Evolutionary conservation across 148 eudicot genomes (phyloP).

Genomic region (Fagopyrum homotropicum): DNA sequence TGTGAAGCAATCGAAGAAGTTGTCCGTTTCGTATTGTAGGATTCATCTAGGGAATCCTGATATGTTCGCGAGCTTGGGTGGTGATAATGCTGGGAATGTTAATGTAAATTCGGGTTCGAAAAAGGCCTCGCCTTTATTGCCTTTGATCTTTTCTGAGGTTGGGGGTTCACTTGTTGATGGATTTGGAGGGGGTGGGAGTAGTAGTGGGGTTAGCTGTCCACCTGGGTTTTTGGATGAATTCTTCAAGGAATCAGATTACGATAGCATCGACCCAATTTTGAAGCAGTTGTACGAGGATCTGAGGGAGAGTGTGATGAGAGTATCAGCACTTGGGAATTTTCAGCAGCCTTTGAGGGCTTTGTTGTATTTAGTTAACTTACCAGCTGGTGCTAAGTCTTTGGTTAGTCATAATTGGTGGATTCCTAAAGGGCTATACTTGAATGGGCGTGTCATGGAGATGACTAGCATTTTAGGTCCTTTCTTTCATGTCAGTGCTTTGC

Average conservation of each 20-base stretch:
- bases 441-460: conserved; percentile 87
- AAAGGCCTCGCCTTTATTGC: conserved; percentile 54
- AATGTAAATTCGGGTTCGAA: conserved; percentile 15
- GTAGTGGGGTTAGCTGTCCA: conserved; percentile 38
- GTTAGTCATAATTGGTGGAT: conserved; percentile 94
- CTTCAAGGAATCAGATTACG: conserved; percentile 68
- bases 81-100: conserved; percentile 4
- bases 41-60: conserved; percentile 82
- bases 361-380: conserved; percentile 54
- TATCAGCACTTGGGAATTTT: conserved; percentile 86
- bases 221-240: conserved; percentile 90
- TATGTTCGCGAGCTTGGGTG: conserved; percentile 48
- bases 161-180: conserved; percentile 42
- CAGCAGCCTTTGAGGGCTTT: conserved; percentile 91
- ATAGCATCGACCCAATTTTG: conserved; percentile 74
- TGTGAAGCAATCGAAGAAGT: conserved; percentile 56
- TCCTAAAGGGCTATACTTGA: conserved; percentile 65
- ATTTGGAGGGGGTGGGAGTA: conserved; percentile 50
- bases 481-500: conserved; percentile 86
- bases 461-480: conserved; percentile 93
- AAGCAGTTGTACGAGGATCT: conserved; percentile 82
- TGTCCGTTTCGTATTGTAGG: conserved; percentile 71
- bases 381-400: conserved; percentile 59
- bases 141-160: conserved; percentile 54
- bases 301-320: conserved; percentile 76